A percentile compares a stretch with the other conserved stretches of the same genome.
phyloP scores from a whole-genome alignment of 1,284 basidiomycete genomes.

The Trichosporon sp. region DNA sequence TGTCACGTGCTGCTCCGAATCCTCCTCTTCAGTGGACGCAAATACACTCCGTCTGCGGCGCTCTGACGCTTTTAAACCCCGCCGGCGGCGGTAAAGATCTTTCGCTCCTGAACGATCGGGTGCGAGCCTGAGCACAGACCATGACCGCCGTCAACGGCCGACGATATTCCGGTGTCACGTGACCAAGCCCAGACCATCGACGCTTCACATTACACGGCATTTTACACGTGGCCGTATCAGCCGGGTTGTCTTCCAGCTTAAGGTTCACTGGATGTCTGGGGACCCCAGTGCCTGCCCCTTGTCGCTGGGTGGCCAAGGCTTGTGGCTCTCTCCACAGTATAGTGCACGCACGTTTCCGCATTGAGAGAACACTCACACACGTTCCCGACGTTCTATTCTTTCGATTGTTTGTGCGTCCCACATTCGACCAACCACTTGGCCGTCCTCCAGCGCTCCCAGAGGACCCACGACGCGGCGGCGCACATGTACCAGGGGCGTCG shows the following conservation, averaged over 20 bases:
- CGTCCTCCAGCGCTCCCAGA: background rate
- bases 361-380: background rate
- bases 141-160: background rate
- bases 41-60: background rate
- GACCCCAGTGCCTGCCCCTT: slow-evolving; percentile 1
- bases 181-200: background rate
- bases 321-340: background rate
- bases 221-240: background rate
- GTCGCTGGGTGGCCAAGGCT: background rate
- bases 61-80: background rate
- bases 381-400: slow-evolving; percentile 16
- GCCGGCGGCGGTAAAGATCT: background rate
- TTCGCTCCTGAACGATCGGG: background rate
- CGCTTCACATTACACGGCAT: background rate
- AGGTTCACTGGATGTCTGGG: background rate
- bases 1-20: slow-evolving; percentile 18
- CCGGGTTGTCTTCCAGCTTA: background rate
- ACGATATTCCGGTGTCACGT: slow-evolving; percentile 4
- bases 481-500: background rate
- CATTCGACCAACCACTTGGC: background rate
- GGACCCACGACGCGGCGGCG: background rate
- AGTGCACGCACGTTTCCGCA: background rate
- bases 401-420: background rate
- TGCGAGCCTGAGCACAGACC: background rate
- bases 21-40: background rate